Base-by-base conservation (phyloP, 106 monocot species). In the Dioscorea alata region DNA sequence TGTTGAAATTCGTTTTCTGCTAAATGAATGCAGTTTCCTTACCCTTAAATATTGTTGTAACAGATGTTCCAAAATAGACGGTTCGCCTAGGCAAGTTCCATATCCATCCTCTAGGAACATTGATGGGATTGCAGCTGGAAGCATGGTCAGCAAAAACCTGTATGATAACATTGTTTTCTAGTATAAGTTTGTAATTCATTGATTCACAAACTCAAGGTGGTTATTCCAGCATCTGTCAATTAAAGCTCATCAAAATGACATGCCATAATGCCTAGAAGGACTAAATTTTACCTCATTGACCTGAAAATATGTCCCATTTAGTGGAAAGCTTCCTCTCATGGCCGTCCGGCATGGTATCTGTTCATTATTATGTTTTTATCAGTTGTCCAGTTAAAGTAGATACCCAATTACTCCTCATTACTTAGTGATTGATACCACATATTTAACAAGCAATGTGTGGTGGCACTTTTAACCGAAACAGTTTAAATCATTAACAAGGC, bases 111-210 rank as follows among this genome's bases (percentile, higher is more conserved):
- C 86, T 76, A 13, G 90, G 82, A 51, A 80, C 75, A 25, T 83
- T 60, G 61, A 86, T 70, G 21, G 90, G 90, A 14, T 49, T 49
- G 51, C 69, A 65, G 59, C 90, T 90, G 56, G 83, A 74, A 23
- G 61, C 62, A 68, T 90, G 90, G 70, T 90, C 90, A 56, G 90
- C 90, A 83, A 90, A 90, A 20, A 90, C 82, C 86, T 90, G 71
- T 61, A 80, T 57, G 7, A 48, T 14, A 68, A 49, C 19, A 68
- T 23, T 67, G 12, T 12, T 67, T 52, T 52, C 34, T 34, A 34
- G 34, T 7, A 34, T 34, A 34, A 34, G 34, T 34, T 34, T 7
- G 7, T 7, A 3, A 13, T 18, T 50, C 4, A 4, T 53, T 53
- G 53, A 34, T 34, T 4, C 34, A 34, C 7, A 34, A 34, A 34